phyloP scores from a whole-genome alignment of 495 filamentous ascomycete genomes.

The Penicillium waksmanii region DNA sequence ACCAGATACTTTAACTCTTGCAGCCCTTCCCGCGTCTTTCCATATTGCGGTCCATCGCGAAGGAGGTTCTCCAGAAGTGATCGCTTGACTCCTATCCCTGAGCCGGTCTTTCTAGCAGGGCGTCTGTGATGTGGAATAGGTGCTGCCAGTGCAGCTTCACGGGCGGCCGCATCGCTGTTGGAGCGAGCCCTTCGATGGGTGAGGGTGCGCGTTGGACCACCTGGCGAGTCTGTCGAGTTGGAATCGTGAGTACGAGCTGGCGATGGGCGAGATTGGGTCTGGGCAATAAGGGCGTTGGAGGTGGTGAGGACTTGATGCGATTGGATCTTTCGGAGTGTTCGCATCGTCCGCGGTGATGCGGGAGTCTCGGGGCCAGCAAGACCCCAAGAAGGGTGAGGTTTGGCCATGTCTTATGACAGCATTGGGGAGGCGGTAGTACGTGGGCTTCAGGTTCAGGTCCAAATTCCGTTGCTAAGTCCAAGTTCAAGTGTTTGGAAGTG shows the following conservation, averaged over 20 bases:
- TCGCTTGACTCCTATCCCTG: slow-evolving; percentile 60
- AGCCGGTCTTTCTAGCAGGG: slow-evolving; percentile 56
- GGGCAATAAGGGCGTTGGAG: slow-evolving; percentile 32
- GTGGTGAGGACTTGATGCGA: slow-evolving; percentile 54
- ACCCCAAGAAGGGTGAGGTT: slow-evolving; percentile 28
- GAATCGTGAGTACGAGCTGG: slow-evolving; percentile 18
- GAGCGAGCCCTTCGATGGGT: slow-evolving; percentile 63
- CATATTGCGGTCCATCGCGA: slow-evolving; percentile 72
- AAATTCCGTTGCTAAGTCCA: background rate
- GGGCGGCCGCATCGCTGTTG: slow-evolving; percentile 69
- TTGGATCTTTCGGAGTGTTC: slow-evolving; percentile 55
- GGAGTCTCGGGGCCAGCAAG: slow-evolving; percentile 42
- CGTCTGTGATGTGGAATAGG: slow-evolving; percentile 43
- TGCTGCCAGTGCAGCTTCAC: slow-evolving; percentile 41
- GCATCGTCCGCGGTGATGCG: slow-evolving; percentile 51
- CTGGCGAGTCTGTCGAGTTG: slow-evolving; percentile 27
- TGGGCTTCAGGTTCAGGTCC: too few species aligned
- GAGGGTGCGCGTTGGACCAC: slow-evolving; percentile 30
- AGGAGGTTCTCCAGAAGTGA: slow-evolving; percentile 66
- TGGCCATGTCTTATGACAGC: slow-evolving; percentile 26
- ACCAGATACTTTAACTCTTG: slow-evolving; percentile 77
- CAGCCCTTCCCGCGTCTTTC: slow-evolving; percentile 66
- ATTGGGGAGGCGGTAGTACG: background rate
- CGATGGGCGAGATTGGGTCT: slow-evolving; percentile 46
- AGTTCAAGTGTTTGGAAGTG: slow-evolving; percentile 3